Conservation (phyloP, 2,329 filamentous ascomycete species). For the Pezicula rhizophila region DNA sequence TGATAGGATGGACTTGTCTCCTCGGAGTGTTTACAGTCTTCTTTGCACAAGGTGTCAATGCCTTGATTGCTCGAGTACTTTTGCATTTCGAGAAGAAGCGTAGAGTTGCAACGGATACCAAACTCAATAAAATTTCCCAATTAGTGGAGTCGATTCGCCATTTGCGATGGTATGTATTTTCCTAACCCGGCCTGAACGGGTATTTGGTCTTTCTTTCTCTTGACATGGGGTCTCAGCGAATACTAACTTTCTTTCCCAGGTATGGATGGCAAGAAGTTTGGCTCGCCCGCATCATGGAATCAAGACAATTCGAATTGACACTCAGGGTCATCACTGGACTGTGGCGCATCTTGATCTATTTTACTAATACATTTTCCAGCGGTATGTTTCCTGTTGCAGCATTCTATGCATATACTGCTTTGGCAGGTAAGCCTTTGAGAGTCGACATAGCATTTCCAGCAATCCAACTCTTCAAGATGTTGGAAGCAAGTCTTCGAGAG, state of each 20-base stretch:
- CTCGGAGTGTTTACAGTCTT: conserved; percentile 66
- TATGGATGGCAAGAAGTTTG: conserved; percentile 74
- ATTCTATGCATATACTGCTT: conserved; percentile 73
- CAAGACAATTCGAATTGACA: conserved; percentile 61
- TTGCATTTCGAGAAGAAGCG: conserved; percentile 65
- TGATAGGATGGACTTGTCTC: conserved; percentile 76
- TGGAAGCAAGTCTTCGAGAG: conserved; percentile 68
- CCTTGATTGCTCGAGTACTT: conserved; percentile 57
- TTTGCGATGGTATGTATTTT: conserved; percentile 17
- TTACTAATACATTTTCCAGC: conserved; percentile 65
- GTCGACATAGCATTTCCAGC: conserved; percentile 85
- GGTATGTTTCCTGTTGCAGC: conserved; percentile 74
- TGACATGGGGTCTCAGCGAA: no score
- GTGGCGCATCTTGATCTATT: conserved; percentile 56
- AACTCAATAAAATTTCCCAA: conserved; percentile 75
- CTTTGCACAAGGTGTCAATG: conserved; percentile 64
- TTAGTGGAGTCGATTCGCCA: conserved; percentile 59
- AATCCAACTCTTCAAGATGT: conserved; percentile 70
- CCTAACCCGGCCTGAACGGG: no score
- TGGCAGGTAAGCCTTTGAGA: conserved; percentile 61
- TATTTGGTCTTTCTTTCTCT: no score
- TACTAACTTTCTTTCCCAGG: conserved; percentile 26
- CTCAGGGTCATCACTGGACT: conserved; percentile 58
- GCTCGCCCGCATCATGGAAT: conserved; percentile 62
- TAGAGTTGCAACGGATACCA: conserved; percentile 68